A percentile compares a stretch with the other conserved stretches of the same genome.
Conservation (phyloP, 257 asterid species). For the Apocynum venetum region DNA sequence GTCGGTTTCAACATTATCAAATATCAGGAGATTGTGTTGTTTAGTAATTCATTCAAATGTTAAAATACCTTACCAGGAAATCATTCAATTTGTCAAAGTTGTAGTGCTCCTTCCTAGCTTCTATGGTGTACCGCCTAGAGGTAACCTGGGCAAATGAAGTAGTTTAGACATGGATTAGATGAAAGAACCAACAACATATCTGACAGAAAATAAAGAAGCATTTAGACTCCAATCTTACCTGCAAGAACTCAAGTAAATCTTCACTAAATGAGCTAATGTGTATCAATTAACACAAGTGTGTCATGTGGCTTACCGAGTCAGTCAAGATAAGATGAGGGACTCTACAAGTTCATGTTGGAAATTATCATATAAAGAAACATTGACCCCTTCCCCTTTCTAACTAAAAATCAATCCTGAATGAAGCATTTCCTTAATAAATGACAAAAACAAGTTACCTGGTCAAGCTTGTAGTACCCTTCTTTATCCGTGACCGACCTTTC, state of each 20-base stretch:
- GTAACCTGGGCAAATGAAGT: conserved; percentile 59
- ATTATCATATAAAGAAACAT: not conserved
- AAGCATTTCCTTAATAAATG: conserved; percentile 3
- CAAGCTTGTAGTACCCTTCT: conserved; percentile 91
- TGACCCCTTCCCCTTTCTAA: not conserved
- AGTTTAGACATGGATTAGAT: conserved; percentile 17
- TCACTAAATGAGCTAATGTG: not conserved
- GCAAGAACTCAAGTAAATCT: not conserved
- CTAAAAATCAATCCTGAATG: not conserved
- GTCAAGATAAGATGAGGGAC: not conserved
- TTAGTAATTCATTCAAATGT: not conserved
- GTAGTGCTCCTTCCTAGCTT: conserved; percentile 82
- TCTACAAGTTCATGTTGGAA: not conserved
- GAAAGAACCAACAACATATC: not conserved
- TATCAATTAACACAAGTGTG: not conserved
- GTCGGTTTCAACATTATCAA: not conserved
- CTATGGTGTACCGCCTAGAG: conserved; percentile 73
- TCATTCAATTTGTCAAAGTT: conserved; percentile 64
- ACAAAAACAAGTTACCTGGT: conserved; percentile 60
- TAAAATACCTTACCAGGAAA: conserved; percentile 63
- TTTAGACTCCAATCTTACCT: not conserved
- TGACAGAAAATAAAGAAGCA: not conserved
- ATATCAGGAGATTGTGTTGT: not conserved
- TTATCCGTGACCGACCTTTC: conserved; percentile 73
- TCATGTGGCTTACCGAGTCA: not conserved